Percentiles rank a stretch among this genome's conserved stretches.
Conservation (phyloP, 106 monocot species). For the Alisma plantagoaquatica region DNA sequence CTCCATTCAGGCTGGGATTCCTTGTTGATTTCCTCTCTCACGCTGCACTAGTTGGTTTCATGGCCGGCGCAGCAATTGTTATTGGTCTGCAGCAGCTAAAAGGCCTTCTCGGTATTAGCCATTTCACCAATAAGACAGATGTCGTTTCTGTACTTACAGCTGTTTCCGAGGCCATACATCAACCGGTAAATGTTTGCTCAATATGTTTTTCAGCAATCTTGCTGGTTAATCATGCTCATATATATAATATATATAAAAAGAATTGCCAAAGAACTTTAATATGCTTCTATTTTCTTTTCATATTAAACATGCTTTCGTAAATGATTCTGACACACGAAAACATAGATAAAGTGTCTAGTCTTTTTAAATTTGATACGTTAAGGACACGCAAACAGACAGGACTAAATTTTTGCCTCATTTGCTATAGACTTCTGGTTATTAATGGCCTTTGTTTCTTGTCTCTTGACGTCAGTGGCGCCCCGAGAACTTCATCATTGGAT, state of each 20-base stretch:
- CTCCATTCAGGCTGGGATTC: slow-evolving; percentile 54
- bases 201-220: too few species aligned
- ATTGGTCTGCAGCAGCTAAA: slow-evolving; percentile 80
- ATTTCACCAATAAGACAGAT: slow-evolving; percentile 81
- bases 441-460: too few species aligned
- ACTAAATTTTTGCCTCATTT: background rate
- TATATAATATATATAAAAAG: background rate
- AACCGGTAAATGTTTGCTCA: slow-evolving; percentile 28
- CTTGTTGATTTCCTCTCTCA: slow-evolving; percentile 78
- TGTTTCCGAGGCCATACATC: slow-evolving; percentile 37
- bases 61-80: slow-evolving; percentile 71
- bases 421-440: slow-evolving; percentile 1
- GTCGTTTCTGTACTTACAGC: slow-evolving; percentile 60
- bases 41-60: slow-evolving; percentile 80
- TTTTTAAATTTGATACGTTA: background rate
- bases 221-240: background rate
- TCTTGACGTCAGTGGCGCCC: slow-evolving; percentile 52
- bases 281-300: background rate
- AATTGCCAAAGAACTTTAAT: background rate
- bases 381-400: background rate
- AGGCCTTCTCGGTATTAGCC: slow-evolving; percentile 57
- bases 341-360: background rate
- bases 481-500: slow-evolving; percentile 70
- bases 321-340: background rate
- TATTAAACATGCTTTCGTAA: background rate